Evolutionary conservation across 129 eudicot genomes (phyloP), one percentile per base, ranked within the genome.

Genomic region (Ambrosia artemisiifolia): DNA sequence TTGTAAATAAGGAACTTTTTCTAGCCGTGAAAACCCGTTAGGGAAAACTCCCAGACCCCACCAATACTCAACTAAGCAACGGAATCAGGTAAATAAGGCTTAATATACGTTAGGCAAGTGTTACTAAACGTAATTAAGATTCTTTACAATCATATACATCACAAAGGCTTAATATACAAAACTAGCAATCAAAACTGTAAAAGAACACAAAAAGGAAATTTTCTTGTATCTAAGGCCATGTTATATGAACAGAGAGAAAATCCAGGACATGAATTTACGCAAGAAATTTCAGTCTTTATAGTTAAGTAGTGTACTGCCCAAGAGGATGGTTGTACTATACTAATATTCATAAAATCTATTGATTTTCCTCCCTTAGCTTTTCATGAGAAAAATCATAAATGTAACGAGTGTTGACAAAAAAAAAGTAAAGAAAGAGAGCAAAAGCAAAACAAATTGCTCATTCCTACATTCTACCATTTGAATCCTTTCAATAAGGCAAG

Each of bases 381-480:
- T 68, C 13, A 49, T 32, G 33, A 17, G 63, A 35, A 19, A 17
- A 51, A 69, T 69, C 17, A 18, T 33, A 69, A 8, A 51, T 69
- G 63, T 34, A 33, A 28, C 24, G 5, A 47, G 1, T 24, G 28
- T 24, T 24, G 1, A 24, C 28, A 24, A 24, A 24, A 24, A 24
- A 24, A 24, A 24, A 24, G 1, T 24, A 24, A 24, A 24, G 33
- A 34, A 33, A 61, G 13, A 61, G n/a, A n/a, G 13, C 33, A 13
- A n/a, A 32, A 34, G 63, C 49, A 50, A 69, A 50, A 49, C 62
- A 49, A 17, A n/a, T 33, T 50, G 62, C 12, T 11, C 38, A 57
- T 57, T 69, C 63, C 48, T 69, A 34, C 47, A 33, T 69, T 38
- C 63, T 50, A 69, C 49, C 33, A 51, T n/a, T 50, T 50, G 49